Conservation (phyloP, 2,329 filamentous ascomycete species). For the Alternaria viburni region DNA sequence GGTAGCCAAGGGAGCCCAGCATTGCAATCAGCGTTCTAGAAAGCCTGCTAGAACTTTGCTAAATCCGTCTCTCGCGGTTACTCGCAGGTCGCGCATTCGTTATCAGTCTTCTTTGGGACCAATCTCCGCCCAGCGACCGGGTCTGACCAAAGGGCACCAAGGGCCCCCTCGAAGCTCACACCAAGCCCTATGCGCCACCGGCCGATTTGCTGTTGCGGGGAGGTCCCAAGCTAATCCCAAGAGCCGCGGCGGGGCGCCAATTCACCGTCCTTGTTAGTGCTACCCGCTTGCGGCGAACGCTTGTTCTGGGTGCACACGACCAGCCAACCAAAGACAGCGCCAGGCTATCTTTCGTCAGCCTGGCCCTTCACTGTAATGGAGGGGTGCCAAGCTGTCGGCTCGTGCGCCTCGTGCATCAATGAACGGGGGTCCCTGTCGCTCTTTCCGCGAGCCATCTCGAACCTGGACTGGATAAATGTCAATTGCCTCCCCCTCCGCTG, state of each 20-base stretch:
- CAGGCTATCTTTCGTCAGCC: slow-evolving; percentile 24
- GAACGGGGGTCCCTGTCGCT: slow-evolving; percentile 31
- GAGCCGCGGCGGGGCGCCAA: slow-evolving; percentile 21
- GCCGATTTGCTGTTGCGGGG: slow-evolving; percentile 22
- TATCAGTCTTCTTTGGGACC: slow-evolving; percentile 25
- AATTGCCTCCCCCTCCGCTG: slow-evolving; percentile 32
- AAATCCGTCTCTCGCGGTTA: neutral
- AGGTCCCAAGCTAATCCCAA: slow-evolving; percentile 28
- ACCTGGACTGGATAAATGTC: slow-evolving; percentile 24
- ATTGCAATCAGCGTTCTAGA: slow-evolving; percentile 23
- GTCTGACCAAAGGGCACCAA: slow-evolving; percentile 6
- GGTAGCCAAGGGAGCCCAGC: slow-evolving; percentile 17
- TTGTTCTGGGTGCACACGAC: slow-evolving; percentile 24
- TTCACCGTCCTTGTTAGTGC: slow-evolving; percentile 16
- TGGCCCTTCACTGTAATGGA: slow-evolving; percentile 17
- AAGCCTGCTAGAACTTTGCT: slow-evolving; percentile 26
- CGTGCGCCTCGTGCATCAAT: slow-evolving; percentile 23
- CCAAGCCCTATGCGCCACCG: slow-evolving; percentile 65
- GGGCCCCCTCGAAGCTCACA: neutral
- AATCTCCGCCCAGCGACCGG: slow-evolving; percentile 23
- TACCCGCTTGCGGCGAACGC: slow-evolving; percentile 17
- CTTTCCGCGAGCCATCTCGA: slow-evolving; percentile 28
- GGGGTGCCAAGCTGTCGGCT: slow-evolving; percentile 30
- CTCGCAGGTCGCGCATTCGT: slow-evolving; percentile 4
- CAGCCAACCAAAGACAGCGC: slow-evolving; percentile 20